Evolutionary conservation across 768 basidiomycete species (phyloP).

Genomic region (Tephrocybe rancida): DNA sequence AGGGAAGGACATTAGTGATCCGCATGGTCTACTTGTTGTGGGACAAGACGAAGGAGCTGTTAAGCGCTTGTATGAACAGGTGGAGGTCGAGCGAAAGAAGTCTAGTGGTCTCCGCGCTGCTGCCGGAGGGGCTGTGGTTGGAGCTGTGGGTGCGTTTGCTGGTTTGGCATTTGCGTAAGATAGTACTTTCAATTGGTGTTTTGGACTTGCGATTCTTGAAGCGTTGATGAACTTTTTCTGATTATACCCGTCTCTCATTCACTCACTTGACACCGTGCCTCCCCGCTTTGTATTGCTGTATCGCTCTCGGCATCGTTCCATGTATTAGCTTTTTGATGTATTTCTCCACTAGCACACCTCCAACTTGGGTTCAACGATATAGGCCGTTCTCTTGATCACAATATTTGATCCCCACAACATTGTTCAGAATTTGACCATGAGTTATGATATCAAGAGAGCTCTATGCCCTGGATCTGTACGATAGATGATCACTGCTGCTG

Average conservation of each 20-base stretch:
- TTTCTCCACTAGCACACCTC: not conserved
- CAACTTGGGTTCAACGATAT: not conserved
- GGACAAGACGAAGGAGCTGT: constrained; percentile 53
- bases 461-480: not conserved
- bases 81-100: constrained; percentile 31
- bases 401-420: not conserved
- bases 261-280: not conserved
- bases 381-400: not conserved
- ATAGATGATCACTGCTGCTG: not conserved
- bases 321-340: constrained; percentile 4
- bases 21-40: constrained; percentile 52
- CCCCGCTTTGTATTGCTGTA: not conserved
- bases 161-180: constrained; percentile 52
- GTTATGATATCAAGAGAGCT: not conserved
- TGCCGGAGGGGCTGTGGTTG: constrained; percentile 61
- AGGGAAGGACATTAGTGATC: constrained; percentile 32
- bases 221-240: not conserved
- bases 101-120: constrained; percentile 37
- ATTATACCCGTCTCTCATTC: not conserved
- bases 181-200: not conserved
- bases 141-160: constrained; percentile 61
- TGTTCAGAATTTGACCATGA: not conserved
- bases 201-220: not conserved
- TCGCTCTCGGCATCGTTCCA: not conserved
- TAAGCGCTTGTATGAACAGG: constrained; percentile 36